Evolutionary conservation across 208 protist genomes (phyloP), one percentile per base, ranked within the genome.

Genomic region (Leishmania amazonensis): DNA sequence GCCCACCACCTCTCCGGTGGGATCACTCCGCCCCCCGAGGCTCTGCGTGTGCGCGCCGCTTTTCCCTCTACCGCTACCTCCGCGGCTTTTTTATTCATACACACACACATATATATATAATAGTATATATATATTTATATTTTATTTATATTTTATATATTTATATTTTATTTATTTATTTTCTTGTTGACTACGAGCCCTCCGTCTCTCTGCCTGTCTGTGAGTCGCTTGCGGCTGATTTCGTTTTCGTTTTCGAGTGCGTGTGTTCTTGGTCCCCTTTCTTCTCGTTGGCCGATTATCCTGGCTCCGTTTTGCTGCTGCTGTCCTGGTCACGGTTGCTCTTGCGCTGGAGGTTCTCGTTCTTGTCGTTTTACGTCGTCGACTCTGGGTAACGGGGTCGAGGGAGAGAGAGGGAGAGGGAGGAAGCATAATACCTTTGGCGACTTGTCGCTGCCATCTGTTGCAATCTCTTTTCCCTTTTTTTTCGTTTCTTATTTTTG

Each of bases 171-270:
- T 35, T 35, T 35, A 35, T 35, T 35, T 35, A 35, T 49, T 11
- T 49, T 11, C 47, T 49, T 54, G 51, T 19, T 19, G 51, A 54
- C 51, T 21, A 54, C 51, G 51, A 21, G 9, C 9, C 2, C 17
- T 54, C 15, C 8, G 47, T 54, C 51, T 21, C 13, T 21, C 45
- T 49, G 45, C 45, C 45, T 49, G 51, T 54, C 51, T 54, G 51
- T 54, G 51, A 54, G 51, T 54, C 9, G 17, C 15, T 54, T 0
- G 51, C 51, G 51, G 51, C 21, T 1, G 45, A 35, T 21, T 83
- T 42, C 45, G 17, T 72, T 83, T 24, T 83, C 54, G 45, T 58
- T 40, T 24, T 75, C 13, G 24, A 35, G 71, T 54, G 71, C 42
- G 47, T 42, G 9, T 38, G 60, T 31, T 35, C 49, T 53, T 53